phyloP scores from a whole-genome alignment of 805 yeast genomes.

The Metschnikowia shivogae region DNA sequence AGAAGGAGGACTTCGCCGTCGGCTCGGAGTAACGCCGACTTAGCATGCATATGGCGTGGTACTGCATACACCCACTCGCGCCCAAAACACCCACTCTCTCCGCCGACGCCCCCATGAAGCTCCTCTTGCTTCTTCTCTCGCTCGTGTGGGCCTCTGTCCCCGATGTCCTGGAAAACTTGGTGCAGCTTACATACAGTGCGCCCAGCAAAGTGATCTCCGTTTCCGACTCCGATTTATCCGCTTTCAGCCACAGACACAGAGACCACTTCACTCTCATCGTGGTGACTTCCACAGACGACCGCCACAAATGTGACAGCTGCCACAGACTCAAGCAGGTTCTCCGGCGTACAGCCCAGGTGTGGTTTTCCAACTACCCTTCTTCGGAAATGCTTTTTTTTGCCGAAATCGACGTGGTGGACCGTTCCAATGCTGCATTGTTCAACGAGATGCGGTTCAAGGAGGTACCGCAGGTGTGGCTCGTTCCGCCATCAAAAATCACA shows the following conservation, averaged over 20 bases:
- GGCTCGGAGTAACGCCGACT: constrained; percentile 4
- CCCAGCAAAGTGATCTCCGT: constrained; percentile 12
- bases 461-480: constrained; percentile 66
- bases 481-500: constrained; percentile 44
- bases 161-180: constrained; percentile 1
- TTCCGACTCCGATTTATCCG: constrained; percentile 9
- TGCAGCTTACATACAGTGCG: constrained; percentile 3
- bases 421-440: constrained; percentile 39
- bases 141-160: neutral
- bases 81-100: neutral
- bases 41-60: neutral
- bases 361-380: constrained; percentile 41
- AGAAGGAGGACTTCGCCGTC: constrained; percentile 51
- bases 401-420: constrained; percentile 46
- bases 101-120: neutral
- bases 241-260: constrained; percentile 19
- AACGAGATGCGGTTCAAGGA: constrained; percentile 40
- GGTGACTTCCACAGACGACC: constrained; percentile 47
- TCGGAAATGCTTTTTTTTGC: constrained; percentile 42
- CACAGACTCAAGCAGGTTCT: constrained; percentile 38
- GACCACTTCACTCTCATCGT: constrained; percentile 49
- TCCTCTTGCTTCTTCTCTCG: neutral
- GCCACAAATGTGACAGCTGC: constrained; percentile 49
- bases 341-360: constrained; percentile 39
- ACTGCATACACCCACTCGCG: neutral